Base-by-base conservation (phyloP, 1,284 basidiomycete species). In the Ceratobasidium sp. region DNA sequence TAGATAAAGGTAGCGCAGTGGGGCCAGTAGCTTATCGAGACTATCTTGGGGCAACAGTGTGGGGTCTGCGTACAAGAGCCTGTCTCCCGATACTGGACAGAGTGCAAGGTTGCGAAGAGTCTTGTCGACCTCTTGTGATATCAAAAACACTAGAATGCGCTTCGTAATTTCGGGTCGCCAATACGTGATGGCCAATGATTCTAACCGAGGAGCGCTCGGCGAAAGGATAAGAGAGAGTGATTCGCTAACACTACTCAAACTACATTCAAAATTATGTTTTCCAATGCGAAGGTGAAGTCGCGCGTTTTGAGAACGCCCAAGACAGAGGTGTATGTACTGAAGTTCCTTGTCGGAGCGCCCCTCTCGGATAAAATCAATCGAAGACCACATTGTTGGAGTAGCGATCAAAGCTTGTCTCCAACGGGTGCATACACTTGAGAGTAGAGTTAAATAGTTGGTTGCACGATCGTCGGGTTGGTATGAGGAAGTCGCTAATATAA, bases 371-470 rank as follows among this genome's bases (percentile, higher is more conserved):
- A 27, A 40, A 20, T 54, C 34, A n/a, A 54, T 12, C n/a, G 22
- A 50, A 40, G 47, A 34, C 62, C 62, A 65, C 4, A 65, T 34
- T 2, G 15, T 29, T 12, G 62, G 50, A 10, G 62, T 53, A 35
- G 20, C 25, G 17, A 53, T 53, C 8, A 31, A 49, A 15, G 50
- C 38, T 8, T 54, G 35, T 12, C 62, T 49, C 62, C 62, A 65
- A 29, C 49, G 49, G 38, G 38, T 40, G 50, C 62, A 65, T 25
- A 65, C 62, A 20, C 35, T 53, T 25, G 62, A 53, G 29, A 53
- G 35, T 29, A 40, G 12, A 27, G 27, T 42, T n/a, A 50, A 27
- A 54, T 65, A 54, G 22, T 65, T 22, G 25, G 15, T 22, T 2
- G 25, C 4, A 25, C 35, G 25, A 29, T 65, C 29, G 32, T 45